These are phyloP conservation scores for Seiridium cupressi DNA, from an alignment of 2,329 filamentous ascomycete genomes.

Conservation along the genomic window DNA sequence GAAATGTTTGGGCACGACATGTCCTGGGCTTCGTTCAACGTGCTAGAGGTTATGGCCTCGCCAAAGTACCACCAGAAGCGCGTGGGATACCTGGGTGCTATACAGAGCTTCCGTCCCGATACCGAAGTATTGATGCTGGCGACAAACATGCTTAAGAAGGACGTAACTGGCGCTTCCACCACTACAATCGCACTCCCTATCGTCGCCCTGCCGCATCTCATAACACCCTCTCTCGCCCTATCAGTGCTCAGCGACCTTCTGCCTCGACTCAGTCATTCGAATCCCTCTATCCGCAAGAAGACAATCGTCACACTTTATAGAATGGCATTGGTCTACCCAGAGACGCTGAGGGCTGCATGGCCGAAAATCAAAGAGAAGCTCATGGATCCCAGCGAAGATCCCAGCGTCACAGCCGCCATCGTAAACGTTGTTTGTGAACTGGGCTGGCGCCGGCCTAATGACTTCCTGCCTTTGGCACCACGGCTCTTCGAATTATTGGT, in stretches of 20 bases:
- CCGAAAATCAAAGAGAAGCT: slow-evolving; percentile 95
- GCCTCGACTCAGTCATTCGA: slow-evolving; percentile 82
- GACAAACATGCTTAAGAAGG: slow-evolving; percentile 95
- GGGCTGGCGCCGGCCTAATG: slow-evolving; percentile 88
- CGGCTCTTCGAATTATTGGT: slow-evolving; percentile 90
- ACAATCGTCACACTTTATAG: slow-evolving; percentile 92
- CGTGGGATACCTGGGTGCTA: slow-evolving; percentile 90
- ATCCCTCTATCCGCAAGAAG: slow-evolving; percentile 88
- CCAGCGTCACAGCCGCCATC: slow-evolving; percentile 91
- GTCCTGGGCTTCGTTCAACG: slow-evolving; percentile 98
- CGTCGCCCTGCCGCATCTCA: slow-evolving; percentile 87
- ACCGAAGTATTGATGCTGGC: slow-evolving; percentile 98
- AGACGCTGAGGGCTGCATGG: slow-evolving; percentile 89
- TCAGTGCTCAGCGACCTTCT: slow-evolving; percentile 85
- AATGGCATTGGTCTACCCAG: slow-evolving; percentile 92
- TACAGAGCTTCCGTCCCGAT: slow-evolving; percentile 92
- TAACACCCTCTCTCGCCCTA: slow-evolving; percentile 87
- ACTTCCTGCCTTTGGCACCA: slow-evolving; percentile 89
- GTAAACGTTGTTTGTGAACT: slow-evolving; percentile 97
- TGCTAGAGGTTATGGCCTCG: slow-evolving; percentile 98
- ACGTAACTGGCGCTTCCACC: slow-evolving; percentile 70
- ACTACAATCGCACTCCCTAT: slow-evolving; percentile 84
- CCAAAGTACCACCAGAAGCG: slow-evolving; percentile 93
- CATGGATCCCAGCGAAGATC: slow-evolving; percentile 85
- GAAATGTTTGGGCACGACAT: slow-evolving; percentile 99